These are phyloP conservation scores for Aspergillus nidulans DNA, from an alignment of 495 filamentous ascomycete genomes.

Conservation along the genomic window DNA sequence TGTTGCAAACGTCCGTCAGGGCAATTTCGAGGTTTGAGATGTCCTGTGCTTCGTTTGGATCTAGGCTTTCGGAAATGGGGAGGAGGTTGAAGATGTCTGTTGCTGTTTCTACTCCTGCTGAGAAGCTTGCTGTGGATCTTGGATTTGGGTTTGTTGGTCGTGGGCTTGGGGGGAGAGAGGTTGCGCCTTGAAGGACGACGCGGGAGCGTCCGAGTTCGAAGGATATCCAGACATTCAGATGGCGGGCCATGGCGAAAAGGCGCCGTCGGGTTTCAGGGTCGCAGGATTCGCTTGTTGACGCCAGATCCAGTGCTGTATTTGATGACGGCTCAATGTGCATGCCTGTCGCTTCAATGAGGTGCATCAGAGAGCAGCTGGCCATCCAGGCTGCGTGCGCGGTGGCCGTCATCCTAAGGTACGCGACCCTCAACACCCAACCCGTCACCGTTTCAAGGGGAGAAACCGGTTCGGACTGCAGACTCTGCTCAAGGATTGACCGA, in stretches of 20 bases:
- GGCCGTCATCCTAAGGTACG: constrained; percentile 50
- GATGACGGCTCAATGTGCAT: constrained; percentile 42
- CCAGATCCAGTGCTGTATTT: constrained; percentile 13
- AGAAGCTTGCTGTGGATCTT: constrained; percentile 9
- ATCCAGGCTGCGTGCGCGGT: constrained; percentile 52
- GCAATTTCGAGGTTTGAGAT: constrained; percentile 33
- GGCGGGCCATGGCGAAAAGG: constrained; percentile 47
- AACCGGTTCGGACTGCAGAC: constrained; percentile 25
- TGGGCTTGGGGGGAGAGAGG: constrained; percentile 25
- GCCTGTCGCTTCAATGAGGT: constrained; percentile 50
- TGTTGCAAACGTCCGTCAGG: constrained; percentile 33
- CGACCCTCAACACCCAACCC: constrained; percentile 49
- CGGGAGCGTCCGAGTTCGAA: constrained; percentile 52
- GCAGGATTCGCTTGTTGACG: constrained; percentile 14
- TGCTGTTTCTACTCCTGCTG: not conserved
- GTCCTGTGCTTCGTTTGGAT: constrained; percentile 34
- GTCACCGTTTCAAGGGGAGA: constrained; percentile 40
- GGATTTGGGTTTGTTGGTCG: constrained; percentile 5
- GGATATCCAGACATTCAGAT: constrained; percentile 48
- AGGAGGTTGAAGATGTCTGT: constrained; percentile 40
- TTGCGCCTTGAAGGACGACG: constrained; percentile 41
- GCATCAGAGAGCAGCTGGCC: constrained; percentile 52
- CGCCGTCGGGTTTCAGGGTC: constrained; percentile 38
- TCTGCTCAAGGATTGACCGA: constrained; percentile 40
- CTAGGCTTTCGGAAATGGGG: constrained; percentile 42